Evolutionary conservation across 768 basidiomycete species (phyloP), one percentile per base, ranked within the genome.

Genomic region (Gymnopilus dilepis): DNA sequence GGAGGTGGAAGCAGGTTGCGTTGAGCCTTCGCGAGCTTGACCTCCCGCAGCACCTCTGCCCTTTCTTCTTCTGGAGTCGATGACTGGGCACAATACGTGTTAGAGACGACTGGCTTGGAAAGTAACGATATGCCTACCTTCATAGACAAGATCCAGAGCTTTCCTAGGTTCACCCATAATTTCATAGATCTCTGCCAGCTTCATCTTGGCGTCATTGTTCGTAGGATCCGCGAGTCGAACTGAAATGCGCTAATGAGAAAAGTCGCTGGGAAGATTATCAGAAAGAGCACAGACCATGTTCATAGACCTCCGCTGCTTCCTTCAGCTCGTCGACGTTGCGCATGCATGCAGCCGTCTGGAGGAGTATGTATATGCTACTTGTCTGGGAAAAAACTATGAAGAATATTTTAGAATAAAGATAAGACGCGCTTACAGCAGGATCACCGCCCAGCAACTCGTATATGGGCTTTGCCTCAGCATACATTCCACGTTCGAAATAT

Each of bases 121-220:
- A 28, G 11, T 30, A 28, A 58, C 11, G 8, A 22, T 51, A 24
- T 34, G 8, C 75, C 4, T 63, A 93, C 95, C 94, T 84, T 95
- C 84, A 54, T 89, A 89, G 13, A 96, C 90, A 0, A 97, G 76
- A 6, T 91, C 88, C 0, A 97, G 80, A 0, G 97, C 97, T 69
- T 90, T 90, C 15, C 87, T 80, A 1, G 91, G 87, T 64, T 95
- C 86, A 43, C 90, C 87, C 65, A 90, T 76, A 11, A 92, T 87
- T 73, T 99, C 97, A 65, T 94, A 93, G 13, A 95, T 86, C 64
- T 92, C 92, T 0, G 96, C 97, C 0, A 98, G 82, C 63, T 92
- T 91, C 84, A 96, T 88, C 73, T 94, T 95, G 26, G 89, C 90
- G 28, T 95, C 92, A 67, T 87, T 86, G 65, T 93, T 84, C 0